Conservation (phyloP, 345 rosid genomes). For the Populus nigra region DNA sequence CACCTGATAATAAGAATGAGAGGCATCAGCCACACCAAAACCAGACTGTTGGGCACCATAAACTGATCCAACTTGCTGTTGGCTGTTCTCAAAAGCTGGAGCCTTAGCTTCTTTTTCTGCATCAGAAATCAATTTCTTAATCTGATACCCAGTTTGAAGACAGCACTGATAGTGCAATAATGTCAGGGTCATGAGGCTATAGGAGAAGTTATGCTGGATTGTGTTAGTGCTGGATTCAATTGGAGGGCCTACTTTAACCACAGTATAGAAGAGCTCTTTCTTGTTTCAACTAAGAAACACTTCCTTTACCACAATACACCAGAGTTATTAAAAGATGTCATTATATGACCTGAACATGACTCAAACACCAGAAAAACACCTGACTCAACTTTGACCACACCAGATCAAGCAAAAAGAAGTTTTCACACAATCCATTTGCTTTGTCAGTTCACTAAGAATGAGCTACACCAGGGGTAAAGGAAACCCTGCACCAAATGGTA, state of each 20-base stretch:
- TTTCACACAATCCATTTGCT: not conserved
- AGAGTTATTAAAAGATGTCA: not conserved
- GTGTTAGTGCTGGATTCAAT: not conserved
- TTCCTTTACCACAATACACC: not conserved
- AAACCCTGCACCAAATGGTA: not conserved
- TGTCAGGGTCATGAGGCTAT: not conserved
- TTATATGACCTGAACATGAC: not conserved
- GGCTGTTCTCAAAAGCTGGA: conserved; percentile 39
- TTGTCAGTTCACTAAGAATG: not conserved
- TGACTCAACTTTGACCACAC: not conserved
- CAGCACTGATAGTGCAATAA: not conserved
- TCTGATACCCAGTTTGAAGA: not conserved
- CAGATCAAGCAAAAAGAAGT: not conserved
- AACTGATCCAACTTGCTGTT: conserved; percentile 29
- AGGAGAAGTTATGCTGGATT: not conserved
- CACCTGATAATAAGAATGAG: conserved; percentile 52
- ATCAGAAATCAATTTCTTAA: conserved; percentile 8
- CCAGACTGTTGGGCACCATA: conserved; percentile 33
- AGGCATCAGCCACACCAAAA: conserved; percentile 30
- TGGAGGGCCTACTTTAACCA: not conserved
- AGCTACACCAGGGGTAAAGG: not conserved
- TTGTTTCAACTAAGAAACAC: not conserved
- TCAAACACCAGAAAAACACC: not conserved
- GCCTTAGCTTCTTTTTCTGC: conserved; percentile 54
- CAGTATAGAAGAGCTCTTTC: too few relatives aligned